Base-by-base conservation (phyloP, 768 basidiomycete genomes). In the Russula compacta region DNA sequence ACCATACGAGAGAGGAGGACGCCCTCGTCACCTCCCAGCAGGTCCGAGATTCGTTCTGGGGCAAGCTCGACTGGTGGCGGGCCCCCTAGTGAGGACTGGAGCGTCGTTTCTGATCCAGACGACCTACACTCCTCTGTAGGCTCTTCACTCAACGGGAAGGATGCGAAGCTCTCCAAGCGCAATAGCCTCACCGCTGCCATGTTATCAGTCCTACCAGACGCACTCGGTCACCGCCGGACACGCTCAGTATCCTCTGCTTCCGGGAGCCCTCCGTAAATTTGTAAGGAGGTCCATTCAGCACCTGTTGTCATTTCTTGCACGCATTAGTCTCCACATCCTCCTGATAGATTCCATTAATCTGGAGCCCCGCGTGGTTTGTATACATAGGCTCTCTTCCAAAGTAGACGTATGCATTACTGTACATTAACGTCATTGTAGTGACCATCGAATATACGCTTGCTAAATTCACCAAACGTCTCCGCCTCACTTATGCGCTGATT, bases 401-500 rank as follows among this genome's bases (percentile, higher is more conserved):
- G 32, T 47, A 38, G 53, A 53, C 38, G 21, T 56, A 42, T 64
- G 40, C 40, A 59, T 53, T 46, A 63, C 35, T 54, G 58, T 60
- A 64, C 43, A 59, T 56, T 58, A 58, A 49, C 53, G 43, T 78
- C 76, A 48, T 67, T 66, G 66, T 84, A 83, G 70, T 88, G 86
- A 66, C 80, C 72, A 52, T 75, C 75, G 60, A 98, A 85, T 21
- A 97, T 82, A 58, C 83, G 78, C 71, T 90, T 89, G 68, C 89
- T 92, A 72, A 98, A 98, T 60, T 86, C 79, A 2, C 95, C 95
- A 68, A 95, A 99, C 14, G 90, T 92, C 69, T 85, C 81, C 9
- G 78, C 74, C 36, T 76, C 71, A 5, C 86, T 84, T 24, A 98
- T 81, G 47, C 79, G 78, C 67, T 89, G 85, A 63, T 89, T 78